A percentile compares a stretch with the other conserved stretches of the same genome.
phyloP scores from a whole-genome alignment of 371 early-diverging fungal species.

The Haplosporangium sp. region DNA sequence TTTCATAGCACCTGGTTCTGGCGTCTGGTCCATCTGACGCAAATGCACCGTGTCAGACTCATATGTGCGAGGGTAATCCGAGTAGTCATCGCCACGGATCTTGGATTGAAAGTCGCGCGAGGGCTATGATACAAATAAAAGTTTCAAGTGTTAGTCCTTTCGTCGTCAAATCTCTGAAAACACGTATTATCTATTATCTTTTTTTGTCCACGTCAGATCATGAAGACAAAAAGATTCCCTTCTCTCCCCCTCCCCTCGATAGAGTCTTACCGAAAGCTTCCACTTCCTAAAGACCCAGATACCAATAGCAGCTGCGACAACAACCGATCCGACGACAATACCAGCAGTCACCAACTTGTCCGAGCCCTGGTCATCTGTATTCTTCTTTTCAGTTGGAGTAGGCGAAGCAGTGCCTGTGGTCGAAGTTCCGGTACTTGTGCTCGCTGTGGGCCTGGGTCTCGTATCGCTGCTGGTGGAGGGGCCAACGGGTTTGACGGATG shows the following conservation, averaged over 20 bases:
- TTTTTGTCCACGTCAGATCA: no score
- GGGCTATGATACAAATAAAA: slow-evolving; percentile 21
- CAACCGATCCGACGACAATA: slow-evolving; percentile 49
- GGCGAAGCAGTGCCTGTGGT: no score
- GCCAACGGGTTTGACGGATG: no score
- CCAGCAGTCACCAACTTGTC: slow-evolving; percentile 40
- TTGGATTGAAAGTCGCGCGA: slow-evolving; percentile 55
- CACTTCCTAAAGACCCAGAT: slow-evolving; percentile 63
- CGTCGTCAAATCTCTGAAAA: neutral
- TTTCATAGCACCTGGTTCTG: slow-evolving; percentile 31
- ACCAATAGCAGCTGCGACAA: slow-evolving; percentile 57
- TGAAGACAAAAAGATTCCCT: neutral
- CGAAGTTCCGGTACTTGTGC: no score
- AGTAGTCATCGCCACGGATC: slow-evolving; percentile 54
- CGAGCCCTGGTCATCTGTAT: no score
- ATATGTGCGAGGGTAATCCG: slow-evolving; percentile 41
- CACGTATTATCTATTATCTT: neutral
- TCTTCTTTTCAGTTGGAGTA: no score
- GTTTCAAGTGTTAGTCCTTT: neutral
- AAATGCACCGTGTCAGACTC: slow-evolving; percentile 39
- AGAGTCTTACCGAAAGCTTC: slow-evolving; percentile 55
- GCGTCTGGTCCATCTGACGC: slow-evolving; percentile 28
- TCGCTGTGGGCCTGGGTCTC: no score
- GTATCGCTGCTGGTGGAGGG: no score
- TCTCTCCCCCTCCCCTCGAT: no score